These are phyloP conservation scores for Phytophthora hibernalis DNA, from an alignment of 352 stramenopile species.

Conservation along the genomic window DNA sequence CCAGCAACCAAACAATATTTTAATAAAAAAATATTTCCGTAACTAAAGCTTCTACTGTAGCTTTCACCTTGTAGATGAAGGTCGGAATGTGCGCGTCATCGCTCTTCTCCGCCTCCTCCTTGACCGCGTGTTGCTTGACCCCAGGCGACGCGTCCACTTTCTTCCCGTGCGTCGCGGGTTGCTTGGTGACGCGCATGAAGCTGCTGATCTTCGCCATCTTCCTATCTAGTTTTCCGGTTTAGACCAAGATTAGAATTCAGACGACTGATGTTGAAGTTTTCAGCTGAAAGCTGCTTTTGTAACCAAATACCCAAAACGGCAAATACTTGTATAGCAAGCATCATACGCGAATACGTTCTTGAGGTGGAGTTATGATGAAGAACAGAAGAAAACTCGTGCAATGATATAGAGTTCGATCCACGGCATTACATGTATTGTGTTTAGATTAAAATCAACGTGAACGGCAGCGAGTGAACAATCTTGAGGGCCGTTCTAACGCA, in stretches of 20 bases:
- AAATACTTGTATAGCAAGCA: too few species aligned
- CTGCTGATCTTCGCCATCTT: constrained; percentile 73
- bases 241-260: too few species aligned
- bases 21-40: too few species aligned
- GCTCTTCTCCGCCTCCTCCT: constrained; percentile 12
- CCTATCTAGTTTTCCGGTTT: constrained; percentile 1
- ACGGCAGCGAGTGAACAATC: background rate
- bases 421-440: background rate
- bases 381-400: too few species aligned
- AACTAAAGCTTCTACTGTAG: constrained; percentile 6
- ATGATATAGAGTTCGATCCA: too few species aligned
- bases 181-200: constrained; percentile 78
- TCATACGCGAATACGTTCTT: too few species aligned
- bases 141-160: constrained; percentile 25
- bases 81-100: constrained; percentile 52
- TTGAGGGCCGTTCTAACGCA: too few species aligned
- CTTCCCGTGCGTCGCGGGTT: constrained; percentile 44
- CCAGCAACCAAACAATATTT: background rate
- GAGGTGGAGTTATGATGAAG: too few species aligned
- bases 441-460: background rate
- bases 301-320: too few species aligned
- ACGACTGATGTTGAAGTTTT: background rate
- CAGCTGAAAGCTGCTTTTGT: too few species aligned
- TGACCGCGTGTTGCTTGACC: constrained; percentile 7
- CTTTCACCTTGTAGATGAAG: constrained; percentile 62